Conservation (phyloP, 371 early-diverging fungal genomes). For the Synchytrium microbalum region DNA sequence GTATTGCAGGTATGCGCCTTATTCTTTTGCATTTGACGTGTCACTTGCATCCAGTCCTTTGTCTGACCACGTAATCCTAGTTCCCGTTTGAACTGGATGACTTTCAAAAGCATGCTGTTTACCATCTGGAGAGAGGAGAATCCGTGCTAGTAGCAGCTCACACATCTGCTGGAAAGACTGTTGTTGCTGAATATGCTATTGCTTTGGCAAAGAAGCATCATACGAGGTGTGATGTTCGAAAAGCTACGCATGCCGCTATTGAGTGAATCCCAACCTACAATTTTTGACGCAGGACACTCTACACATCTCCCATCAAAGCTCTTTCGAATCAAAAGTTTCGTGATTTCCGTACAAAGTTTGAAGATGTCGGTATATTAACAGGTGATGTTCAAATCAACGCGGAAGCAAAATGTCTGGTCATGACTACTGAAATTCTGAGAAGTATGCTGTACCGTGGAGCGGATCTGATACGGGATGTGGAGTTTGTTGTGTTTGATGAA, state of each 20-base stretch:
- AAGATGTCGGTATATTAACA: conserved; percentile 99
- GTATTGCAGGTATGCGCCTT: conserved; percentile 59
- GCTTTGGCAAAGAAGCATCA: conserved; percentile 88
- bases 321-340: conserved; percentile 99
- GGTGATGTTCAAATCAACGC: conserved; percentile 99
- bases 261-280: too few relatives aligned
- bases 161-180: conserved; percentile 99
- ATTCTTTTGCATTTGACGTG: too few relatives aligned
- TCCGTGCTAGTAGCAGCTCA: conserved; percentile 99
- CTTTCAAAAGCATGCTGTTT: conserved; percentile 92
- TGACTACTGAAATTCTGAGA: conserved; percentile 99
- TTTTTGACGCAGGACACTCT: too few relatives aligned
- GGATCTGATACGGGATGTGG: conserved; percentile 97
- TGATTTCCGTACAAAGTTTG: conserved; percentile 95
- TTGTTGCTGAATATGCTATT: conserved; percentile 99
- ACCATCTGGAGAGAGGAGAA: conserved; percentile 91
- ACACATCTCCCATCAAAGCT: conserved; percentile 99
- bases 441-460: conserved; percentile 99
- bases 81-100: conserved; percentile 96
- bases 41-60: too few relatives aligned
- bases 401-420: conserved; percentile 94
- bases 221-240: conserved; percentile 97
- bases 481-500: conserved; percentile 99
- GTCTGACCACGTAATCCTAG: too few relatives aligned
- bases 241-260: too few relatives aligned